Evolutionary conservation across 805 yeast species (phyloP).

Genomic region (Metschnikowia baotianmanensis): DNA sequence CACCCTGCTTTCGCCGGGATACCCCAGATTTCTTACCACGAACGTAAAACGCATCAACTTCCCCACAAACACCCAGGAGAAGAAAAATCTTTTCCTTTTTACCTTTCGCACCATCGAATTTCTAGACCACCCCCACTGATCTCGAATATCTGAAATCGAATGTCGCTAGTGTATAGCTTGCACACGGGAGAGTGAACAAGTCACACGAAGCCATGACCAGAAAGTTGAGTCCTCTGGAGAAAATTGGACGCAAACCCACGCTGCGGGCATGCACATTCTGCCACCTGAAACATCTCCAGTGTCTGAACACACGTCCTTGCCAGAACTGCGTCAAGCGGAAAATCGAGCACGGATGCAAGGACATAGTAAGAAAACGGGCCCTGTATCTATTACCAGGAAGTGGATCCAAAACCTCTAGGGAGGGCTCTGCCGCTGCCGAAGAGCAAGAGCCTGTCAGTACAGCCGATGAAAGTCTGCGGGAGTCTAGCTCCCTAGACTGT

Average conservation of each 20-base stretch:
- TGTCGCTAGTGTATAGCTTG: not conserved
- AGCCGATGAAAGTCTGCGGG: not conserved
- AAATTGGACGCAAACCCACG: slow-evolving; percentile 57
- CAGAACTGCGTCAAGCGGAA: slow-evolving; percentile 65
- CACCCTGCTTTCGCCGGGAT: slow-evolving; percentile 20
- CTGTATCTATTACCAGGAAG: slow-evolving; percentile 13
- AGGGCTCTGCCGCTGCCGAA: not conserved
- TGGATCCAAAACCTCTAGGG: not conserved
- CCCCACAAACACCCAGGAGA: not conserved
- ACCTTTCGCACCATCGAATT: not conserved
- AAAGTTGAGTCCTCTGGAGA: slow-evolving; percentile 52
- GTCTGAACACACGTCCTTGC: slow-evolving; percentile 70
- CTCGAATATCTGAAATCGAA: not conserved
- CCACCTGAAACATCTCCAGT: slow-evolving; percentile 70
- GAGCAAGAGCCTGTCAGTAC: not conserved
- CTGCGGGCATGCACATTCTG: slow-evolving; percentile 71
- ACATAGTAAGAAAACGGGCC: slow-evolving; percentile 54
- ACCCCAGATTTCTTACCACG: slow-evolving; percentile 21
- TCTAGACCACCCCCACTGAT: not conserved
- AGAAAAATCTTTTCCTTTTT: not conserved
- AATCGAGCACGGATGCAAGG: slow-evolving; percentile 52
- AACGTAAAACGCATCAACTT: not conserved
- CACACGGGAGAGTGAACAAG: not conserved
- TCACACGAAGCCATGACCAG: slow-evolving; percentile 50
- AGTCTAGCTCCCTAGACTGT: too few species aligned